These are phyloP conservation scores for Litsea cubeba DNA, from an alignment of 164 flowering plant species.

Conservation along the genomic window DNA sequence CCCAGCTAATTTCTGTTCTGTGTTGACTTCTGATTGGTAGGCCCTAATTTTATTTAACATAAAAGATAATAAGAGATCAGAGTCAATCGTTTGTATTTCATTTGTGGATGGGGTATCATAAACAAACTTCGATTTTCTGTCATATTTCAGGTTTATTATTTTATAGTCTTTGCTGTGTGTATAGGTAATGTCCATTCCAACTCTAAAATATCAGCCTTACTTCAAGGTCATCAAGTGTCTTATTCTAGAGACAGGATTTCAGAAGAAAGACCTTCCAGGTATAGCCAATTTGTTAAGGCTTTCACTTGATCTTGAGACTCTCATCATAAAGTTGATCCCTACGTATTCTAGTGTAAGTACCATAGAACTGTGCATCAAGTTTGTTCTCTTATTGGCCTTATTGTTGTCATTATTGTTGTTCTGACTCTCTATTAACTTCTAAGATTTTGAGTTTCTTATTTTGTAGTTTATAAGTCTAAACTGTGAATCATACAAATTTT, in stretches of 20 bases:
- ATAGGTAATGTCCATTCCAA: background rate
- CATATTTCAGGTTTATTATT: background rate
- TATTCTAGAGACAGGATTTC: conserved; percentile 4
- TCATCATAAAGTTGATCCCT: background rate
- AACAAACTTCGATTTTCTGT: background rate
- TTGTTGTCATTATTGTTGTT: too few species aligned
- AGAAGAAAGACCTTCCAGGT: background rate
- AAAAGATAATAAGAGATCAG: background rate
- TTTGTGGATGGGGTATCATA: background rate
- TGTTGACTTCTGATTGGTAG: too few species aligned
- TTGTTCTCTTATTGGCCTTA: too few species aligned
- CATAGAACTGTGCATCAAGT: background rate
- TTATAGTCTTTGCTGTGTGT: background rate
- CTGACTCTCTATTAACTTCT: too few species aligned
- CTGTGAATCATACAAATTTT: too few species aligned
- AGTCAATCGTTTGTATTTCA: background rate
- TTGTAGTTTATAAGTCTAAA: too few species aligned
- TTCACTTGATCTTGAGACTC: conserved; percentile 1
- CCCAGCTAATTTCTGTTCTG: too few species aligned
- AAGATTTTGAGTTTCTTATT: too few species aligned
- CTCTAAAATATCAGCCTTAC: background rate
- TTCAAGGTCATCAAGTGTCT: background rate
- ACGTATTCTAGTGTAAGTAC: background rate
- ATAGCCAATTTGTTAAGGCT: background rate
- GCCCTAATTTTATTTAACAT: too few species aligned